phyloP scores from a whole-genome alignment of 192 early-diverging fungal genomes.

The Rhizophagus clarus region DNA sequence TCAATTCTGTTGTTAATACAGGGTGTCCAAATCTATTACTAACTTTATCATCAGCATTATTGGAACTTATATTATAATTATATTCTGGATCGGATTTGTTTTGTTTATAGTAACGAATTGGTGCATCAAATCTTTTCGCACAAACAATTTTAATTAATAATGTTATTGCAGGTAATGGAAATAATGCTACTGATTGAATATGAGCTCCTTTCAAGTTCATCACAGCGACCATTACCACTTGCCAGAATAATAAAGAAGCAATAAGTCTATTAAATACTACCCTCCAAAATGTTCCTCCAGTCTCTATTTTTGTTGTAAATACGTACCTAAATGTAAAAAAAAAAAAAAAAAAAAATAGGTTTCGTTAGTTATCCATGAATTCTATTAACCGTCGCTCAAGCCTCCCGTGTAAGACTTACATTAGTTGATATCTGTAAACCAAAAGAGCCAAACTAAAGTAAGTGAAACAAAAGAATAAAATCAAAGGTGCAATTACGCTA shows the following conservation, averaged over 20 bases:
- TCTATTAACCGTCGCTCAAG: not conserved
- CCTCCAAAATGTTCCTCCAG: constrained; percentile 73
- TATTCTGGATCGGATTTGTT: constrained; percentile 33
- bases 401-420: constrained; percentile 44
- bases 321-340: constrained; percentile 54
- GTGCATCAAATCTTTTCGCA: constrained; percentile 47
- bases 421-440: constrained; percentile 72
- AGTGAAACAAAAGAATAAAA: constrained; percentile 64
- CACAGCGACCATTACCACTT: constrained; percentile 65
- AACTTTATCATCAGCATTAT: constrained; percentile 35
- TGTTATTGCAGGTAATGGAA: constrained; percentile 67
- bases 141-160: constrained; percentile 54
- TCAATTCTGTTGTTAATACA: constrained; percentile 58
- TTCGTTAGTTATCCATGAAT: too few relatives aligned
- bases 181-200: constrained; percentile 47
- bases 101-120: constrained; percentile 55
- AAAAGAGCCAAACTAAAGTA: constrained; percentile 66
- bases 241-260: constrained; percentile 64
- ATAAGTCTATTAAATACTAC: constrained; percentile 70
- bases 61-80: constrained; percentile 6
- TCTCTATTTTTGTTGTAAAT: constrained; percentile 70
- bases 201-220: constrained; percentile 52
- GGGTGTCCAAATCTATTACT: constrained; percentile 66
- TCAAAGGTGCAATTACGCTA: constrained; percentile 69
- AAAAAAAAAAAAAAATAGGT: not conserved